A percentile compares a stretch with the other conserved stretches of the same genome.
Evolutionary conservation across 129 eudicot species (phyloP).

Genomic region (Chrysanthemum lavandulifolium): DNA sequence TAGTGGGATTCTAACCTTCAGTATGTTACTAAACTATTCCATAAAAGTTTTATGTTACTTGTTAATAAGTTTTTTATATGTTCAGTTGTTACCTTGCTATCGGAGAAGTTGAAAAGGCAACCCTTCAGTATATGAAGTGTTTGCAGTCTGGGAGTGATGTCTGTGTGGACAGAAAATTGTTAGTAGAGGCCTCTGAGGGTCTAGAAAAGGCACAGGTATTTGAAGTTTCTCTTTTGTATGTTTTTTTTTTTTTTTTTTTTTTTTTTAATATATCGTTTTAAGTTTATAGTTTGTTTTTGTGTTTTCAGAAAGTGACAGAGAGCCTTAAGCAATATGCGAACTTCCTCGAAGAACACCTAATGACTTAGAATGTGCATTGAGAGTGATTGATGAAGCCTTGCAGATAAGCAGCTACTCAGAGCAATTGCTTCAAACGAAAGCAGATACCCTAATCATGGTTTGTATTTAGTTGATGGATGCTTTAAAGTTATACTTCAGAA

Average conservation of each 20-base stretch:
- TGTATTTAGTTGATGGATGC: conserved; percentile 25
- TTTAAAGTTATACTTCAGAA: neutral
- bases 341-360: conserved; percentile 62
- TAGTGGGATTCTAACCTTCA: neutral
- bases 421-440: conserved; percentile 78
- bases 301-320: conserved; percentile 62
- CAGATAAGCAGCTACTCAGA: conserved; percentile 71
- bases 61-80: conserved; percentile 14
- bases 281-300: conserved; percentile 19
- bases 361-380: conserved; percentile 57
- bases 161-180: conserved; percentile 66
- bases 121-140: conserved; percentile 65
- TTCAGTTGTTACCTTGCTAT: conserved; percentile 91
- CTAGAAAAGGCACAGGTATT: conserved; percentile 80
- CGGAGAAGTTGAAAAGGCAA: conserved; percentile 88
- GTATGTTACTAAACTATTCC: conserved; percentile 1
- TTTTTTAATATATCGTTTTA: too few relatives aligned
- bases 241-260: too few relatives aligned
- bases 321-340: conserved; percentile 49
- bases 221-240: neutral
- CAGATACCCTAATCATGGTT: conserved; percentile 75
- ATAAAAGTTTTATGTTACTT: neutral
- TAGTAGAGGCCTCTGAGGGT: conserved; percentile 92
- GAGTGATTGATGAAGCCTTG: conserved; percentile 58
- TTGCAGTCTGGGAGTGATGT: conserved; percentile 66